Evolutionary conservation across 1,284 basidiomycete genomes (phyloP), one percentile per base, ranked within the genome.

Genomic region (Microbotryum violaceum): DNA sequence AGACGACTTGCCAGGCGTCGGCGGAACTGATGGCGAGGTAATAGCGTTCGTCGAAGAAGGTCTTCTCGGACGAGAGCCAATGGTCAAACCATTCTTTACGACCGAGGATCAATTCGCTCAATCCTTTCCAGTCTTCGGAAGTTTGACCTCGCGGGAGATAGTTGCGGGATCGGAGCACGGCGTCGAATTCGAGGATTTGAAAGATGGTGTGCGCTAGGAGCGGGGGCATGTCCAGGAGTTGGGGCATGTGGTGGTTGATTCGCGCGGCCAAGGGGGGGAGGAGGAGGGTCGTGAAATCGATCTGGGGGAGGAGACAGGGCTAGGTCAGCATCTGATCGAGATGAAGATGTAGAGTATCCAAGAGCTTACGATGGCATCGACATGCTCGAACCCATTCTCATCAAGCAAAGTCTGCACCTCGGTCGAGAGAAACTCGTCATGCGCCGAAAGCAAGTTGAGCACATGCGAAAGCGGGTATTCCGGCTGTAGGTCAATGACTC

Each of bases 381-480:
- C 78, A 3, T 78, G 72, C n/a, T 75, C 76, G 72, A 84, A 86
- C 31, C 84, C 83, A 4, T 85, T 82, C 33, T 78, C 74, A 3
- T 81, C 77, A 18, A 92, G 74, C 2, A 94, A 74, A n/a, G 78
- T 79, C 74, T 92, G 91, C 29, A 92, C 77, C 54, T 87, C 80
- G n/a, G 77, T 76, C 61, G 88, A 81, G 79, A 91, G 83, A 76
- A 97, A 90, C 23, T 80, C 72, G 44, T 82, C 79, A 69, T 94
- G 91, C 63, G 91, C 87, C 70, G 89, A 88, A 42, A 84, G 81
- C 58, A 86, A 81, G 70, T 96, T 90, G 31, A 89, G 79, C 20
- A 97, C 81, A 74, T 97, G 89, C 3, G 89, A 87, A 70, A 98
- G 88, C 70, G 89, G 97, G 91, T 94, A 98, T 75, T 97, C 96